Evolutionary conservation across 2,329 filamentous ascomycete species (phyloP), one percentile per base, ranked within the genome.

Genomic region (Colletotrichum eremochloae): DNA sequence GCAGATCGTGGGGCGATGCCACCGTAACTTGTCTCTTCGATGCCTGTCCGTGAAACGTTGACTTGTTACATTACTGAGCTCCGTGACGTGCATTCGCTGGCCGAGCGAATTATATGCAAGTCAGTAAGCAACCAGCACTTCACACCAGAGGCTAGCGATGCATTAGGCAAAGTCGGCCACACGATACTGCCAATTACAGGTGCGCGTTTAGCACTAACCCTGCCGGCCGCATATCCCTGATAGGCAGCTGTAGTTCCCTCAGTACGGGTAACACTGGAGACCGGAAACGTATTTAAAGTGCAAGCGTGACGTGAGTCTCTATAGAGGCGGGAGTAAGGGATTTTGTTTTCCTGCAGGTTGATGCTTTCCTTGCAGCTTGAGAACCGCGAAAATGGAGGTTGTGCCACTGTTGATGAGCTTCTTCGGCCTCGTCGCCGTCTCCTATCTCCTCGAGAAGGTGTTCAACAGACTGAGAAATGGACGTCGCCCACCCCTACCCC

Each of bases 401-500:
- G 2, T 42, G 5, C 14, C 61, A 8, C 61, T 63, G 1, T 31
- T 20, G 2, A 5, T 42, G 24, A 38, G 62, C 38, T 56, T 64
- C 18, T 3, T 46, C 29, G 20, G 62, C 15, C 12, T 56, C 8
- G 3, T 64, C 3, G 7, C 44, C 24, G 20, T 46, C 29, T 44
- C 50, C 12, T 56, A 44, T 29, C 24, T 36, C 12, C 20, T 64
- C 24, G 38, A 64, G 38, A 33, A 20, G 31, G 36, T 24, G 9
- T 20, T 69, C 9, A 42, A 33, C 24, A n/a, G 15, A 5, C 29
- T 50, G 38, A 63, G 46, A 24, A 40, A 50, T 55, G 52, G 50
- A 15, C 8, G 63, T 12, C 71, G 56, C 14, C 71, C 55, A 33
- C 68, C 55, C 3, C 38, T 71, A 2, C 79, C 71, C 53, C 80